Base-by-base conservation (phyloP, 768 basidiomycete species). In the Tubosaeta brunneosetosa region DNA sequence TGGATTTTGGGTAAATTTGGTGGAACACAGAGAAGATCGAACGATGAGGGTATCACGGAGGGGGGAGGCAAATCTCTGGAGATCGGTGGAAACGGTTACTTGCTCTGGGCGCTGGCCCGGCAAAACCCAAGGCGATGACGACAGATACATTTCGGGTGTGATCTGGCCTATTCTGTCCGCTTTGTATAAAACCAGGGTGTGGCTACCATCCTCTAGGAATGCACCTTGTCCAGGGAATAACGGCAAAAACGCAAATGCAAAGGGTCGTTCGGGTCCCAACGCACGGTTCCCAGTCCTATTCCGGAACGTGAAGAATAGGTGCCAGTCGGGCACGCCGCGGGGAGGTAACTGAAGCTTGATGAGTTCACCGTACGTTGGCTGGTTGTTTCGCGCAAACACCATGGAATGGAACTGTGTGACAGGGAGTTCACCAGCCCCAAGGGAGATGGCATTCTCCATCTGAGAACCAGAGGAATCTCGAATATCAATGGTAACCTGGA, bases 221-320 rank as follows among this genome's bases (percentile, higher is more conserved):
- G 90, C 82, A 19, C 82, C 77, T 9, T 80, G 75, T 51, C 87
- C 83, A 0, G 85, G 84, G 61, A 91, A 88, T 5, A 98, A 75
- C 0, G 94, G 95, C 42, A 95, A 83, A 66, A 88, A 97, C 3
- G 87, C 92, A 61, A 95, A 97, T 1, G 93, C 95, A 60, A 94
- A 97, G 1, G 92, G 88, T 27, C 80, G 78, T 42, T 94, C 93
- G 3, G 72, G 64, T 36, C 71, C 76, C 50, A 67, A 61, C 14
- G 69, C 66, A 41, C 79, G 79, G 45, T 82, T 78, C 12, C 77
- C 78, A 41, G 72, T 73, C 34, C 86, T 85, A 64, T 91, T 86
- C 37, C 90, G 83, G 71, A 97, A 94, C 0, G 91, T 91, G 73
- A 98, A 90, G 77, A 95, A 97, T 13, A 98, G 71, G 65, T 97